A percentile compares a stretch with the other conserved stretches of the same genome.
These are phyloP conservation scores for Diplodia sapinea DNA, from an alignment of 2,329 filamentous ascomycete species.

Conservation along the genomic window DNA sequence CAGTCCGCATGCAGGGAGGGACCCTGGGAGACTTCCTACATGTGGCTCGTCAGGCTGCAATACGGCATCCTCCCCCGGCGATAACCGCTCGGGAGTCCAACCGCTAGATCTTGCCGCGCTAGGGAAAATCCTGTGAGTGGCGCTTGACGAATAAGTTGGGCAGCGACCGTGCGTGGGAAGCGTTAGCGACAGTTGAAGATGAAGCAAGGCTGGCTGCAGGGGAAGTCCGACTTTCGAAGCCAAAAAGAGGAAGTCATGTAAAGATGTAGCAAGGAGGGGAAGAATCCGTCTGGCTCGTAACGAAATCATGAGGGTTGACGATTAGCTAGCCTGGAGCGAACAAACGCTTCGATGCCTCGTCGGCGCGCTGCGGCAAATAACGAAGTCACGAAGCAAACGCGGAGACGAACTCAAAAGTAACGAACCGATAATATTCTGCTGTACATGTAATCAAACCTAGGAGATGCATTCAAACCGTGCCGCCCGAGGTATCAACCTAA, in stretches of 20 bases:
- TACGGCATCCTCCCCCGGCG: neutral
- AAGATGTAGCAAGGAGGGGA: neutral
- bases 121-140: neutral
- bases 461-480: conserved; percentile 1
- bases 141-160: neutral
- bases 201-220: neutral
- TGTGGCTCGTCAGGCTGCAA: neutral
- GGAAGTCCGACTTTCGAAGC: neutral
- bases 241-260: neutral
- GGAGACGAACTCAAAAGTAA: neutral
- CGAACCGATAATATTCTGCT: neutral
- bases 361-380: neutral
- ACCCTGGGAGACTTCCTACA: neutral
- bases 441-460: neutral
- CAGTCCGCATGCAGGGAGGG: neutral
- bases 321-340: neutral
- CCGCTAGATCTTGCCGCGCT: too few species aligned
- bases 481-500: conserved; percentile 24
- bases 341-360: neutral
- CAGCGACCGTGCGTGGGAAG: neutral
- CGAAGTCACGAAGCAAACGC: neutral
- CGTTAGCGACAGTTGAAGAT: too few species aligned
- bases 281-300: neutral
- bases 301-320: neutral
- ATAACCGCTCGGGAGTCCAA: too few species aligned